These are phyloP conservation scores for Noccaea bulbosa DNA, from an alignment of 345 rosid genomes.

Conservation along the genomic window DNA sequence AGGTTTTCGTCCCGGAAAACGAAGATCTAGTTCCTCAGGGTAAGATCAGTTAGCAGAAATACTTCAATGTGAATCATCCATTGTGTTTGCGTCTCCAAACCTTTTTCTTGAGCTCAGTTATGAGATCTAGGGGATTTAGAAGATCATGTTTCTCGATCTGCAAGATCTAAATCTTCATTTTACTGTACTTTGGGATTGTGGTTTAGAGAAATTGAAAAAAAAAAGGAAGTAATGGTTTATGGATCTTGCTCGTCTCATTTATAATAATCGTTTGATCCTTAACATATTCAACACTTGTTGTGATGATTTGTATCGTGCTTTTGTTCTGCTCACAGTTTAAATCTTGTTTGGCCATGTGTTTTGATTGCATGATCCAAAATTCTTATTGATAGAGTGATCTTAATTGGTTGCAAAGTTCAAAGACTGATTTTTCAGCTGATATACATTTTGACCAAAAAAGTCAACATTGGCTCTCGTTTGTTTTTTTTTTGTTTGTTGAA, in stretches of 20 bases:
- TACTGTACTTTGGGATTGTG: background rate
- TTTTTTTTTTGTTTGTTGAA: conserved; percentile 17
- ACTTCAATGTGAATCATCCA: background rate
- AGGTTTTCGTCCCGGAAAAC: conserved; percentile 44
- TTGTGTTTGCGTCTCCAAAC: conserved; percentile 2
- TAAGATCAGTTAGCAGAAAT: conserved; percentile 27
- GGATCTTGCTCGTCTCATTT: conserved; percentile 18
- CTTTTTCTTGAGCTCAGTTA: conserved; percentile 2
- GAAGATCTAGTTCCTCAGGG: conserved; percentile 64
- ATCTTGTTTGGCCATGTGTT: background rate
- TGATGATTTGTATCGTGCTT: background rate
- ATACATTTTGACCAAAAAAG: too few relatives aligned
- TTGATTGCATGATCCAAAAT: background rate
- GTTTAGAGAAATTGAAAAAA: background rate
- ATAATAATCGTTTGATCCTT: background rate
- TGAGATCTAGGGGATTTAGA: conserved; percentile 36
- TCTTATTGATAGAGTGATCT: background rate
- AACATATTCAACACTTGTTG: background rate
- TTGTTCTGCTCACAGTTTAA: background rate
- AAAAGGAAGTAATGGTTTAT: conserved; percentile 5
- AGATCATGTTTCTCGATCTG: conserved; percentile 11
- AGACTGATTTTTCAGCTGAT: too few relatives aligned
- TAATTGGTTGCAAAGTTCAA: background rate
- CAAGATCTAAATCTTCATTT: conserved; percentile 16
- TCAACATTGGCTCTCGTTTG: background rate